A percentile compares a stretch with the other conserved stretches of the same genome.
Conservation (phyloP, 1,284 basidiomycete species). For the Takashimella koratensis region DNA sequence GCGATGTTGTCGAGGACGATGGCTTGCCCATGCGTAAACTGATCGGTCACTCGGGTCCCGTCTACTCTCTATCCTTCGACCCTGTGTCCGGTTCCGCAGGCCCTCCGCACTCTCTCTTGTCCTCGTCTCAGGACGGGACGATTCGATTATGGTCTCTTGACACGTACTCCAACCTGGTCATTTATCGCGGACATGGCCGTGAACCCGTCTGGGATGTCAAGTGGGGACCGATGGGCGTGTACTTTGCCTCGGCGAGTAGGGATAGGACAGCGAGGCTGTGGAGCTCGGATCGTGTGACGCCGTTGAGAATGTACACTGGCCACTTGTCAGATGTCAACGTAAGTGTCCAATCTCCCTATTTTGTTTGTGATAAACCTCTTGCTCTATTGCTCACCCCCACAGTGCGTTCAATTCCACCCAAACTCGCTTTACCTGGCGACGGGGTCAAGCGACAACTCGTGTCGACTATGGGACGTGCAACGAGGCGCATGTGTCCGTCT, state of each 20-base stretch:
- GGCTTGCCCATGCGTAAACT: constrained; percentile 83
- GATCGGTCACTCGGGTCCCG: constrained; percentile 93
- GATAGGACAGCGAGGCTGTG: constrained; percentile 94
- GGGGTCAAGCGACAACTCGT: constrained; percentile 92
- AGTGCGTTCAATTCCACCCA: constrained; percentile 96
- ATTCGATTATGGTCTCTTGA: constrained; percentile 93
- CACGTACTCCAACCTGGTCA: constrained; percentile 88
- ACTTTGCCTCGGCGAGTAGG: constrained; percentile 92
- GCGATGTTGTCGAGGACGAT: constrained; percentile 60
- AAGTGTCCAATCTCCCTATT: constrained; percentile 46
- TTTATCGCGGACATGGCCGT: constrained; percentile 85
- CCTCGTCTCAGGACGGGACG: constrained; percentile 89
- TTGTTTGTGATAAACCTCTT: not conserved
- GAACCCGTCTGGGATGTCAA: constrained; percentile 98
- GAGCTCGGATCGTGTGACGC: constrained; percentile 86
- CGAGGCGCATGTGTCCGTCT: constrained; percentile 88
- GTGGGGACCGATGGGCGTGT: constrained; percentile 97
- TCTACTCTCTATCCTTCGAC: constrained; percentile 92
- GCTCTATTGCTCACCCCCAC: no score
- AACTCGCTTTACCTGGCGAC: constrained; percentile 97
- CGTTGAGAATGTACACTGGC: constrained; percentile 89
- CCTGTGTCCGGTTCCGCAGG: constrained; percentile 80
- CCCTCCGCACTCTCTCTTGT: constrained; percentile 82
- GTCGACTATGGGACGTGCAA: constrained; percentile 98
- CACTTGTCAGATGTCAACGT: constrained; percentile 97